Base-by-base conservation (phyloP, 768 basidiomycete genomes). In the Mycena indigotica region DNA sequence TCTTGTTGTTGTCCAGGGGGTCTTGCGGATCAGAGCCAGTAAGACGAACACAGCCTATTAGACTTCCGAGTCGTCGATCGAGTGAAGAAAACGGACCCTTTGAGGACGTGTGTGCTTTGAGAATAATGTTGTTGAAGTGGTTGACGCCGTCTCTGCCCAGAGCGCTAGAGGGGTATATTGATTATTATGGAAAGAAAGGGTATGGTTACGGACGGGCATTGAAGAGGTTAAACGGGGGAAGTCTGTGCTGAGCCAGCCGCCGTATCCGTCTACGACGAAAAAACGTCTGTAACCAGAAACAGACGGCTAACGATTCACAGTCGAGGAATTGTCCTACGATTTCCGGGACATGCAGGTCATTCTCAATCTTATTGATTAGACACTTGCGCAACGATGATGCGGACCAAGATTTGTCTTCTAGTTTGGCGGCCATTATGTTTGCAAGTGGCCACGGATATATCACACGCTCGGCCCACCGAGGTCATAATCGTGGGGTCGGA, bases 161-260 rank as follows among this genome's bases (percentile, higher is more conserved):
- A 26, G 53, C 46, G 1, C n/a, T n/a, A n/a, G n/a, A n/a, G n/a
- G n/a, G n/a, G n/a, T n/a, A n/a, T n/a, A n/a, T n/a, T n/a, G n/a
- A n/a, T n/a, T n/a, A 21, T 58, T 58, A 16, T 52, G 49, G 24
- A 55, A 23, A 40, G 53, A 54, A 21, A 59, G 58, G 0, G 55
- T 52, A 30, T 54, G 58, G 49, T 59, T 59, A 40, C n/a, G n/a
- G n/a, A n/a, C n/a, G n/a, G n/a, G n/a, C n/a, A n/a, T n/a, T n/a
- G n/a, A n/a, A n/a, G n/a, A n/a, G n/a, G n/a, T n/a, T n/a, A 59
- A 49, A 26, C 48, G 53, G 4, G 58, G 58, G 39, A 55, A 58
- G 44, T 58, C 57, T 16, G 57, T 58, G 52, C 16, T 58, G 32
- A 58, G 57, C 57, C 57, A 58, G 19, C 57, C 57, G n/a, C 57